Percentiles rank a stretch among this genome's conserved stretches.
Evolutionary conservation across 805 yeast genomes (phyloP).

Genomic region (Suhomyces xylopsoci): DNA sequence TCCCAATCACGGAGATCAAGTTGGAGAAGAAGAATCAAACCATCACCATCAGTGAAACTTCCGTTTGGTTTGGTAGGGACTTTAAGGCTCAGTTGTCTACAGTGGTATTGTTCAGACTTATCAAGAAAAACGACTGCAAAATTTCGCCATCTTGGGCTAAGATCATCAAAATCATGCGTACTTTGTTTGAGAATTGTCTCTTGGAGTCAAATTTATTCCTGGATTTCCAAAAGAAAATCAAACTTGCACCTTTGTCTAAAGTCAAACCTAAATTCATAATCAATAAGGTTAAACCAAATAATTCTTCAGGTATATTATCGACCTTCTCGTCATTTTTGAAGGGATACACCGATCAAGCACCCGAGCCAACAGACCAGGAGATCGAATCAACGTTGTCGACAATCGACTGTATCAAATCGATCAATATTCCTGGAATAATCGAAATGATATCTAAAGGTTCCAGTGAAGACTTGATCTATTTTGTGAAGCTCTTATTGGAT

Average conservation of each 20-base stretch:
- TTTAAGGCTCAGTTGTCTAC: slow-evolving; percentile 89
- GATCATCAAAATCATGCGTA: slow-evolving; percentile 56
- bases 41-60: slow-evolving; percentile 74
- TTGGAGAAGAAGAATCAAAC: slow-evolving; percentile 54
- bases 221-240: slow-evolving; percentile 58
- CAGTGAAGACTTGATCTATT: slow-evolving; percentile 30
- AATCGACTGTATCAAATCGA: slow-evolving; percentile 74
- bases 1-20: slow-evolving; percentile 35
- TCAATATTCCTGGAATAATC: slow-evolving; percentile 57
- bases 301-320: slow-evolving; percentile 77
- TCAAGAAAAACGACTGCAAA: slow-evolving; percentile 53
- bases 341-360: slow-evolving; percentile 79
- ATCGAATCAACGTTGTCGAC: slow-evolving; percentile 82
- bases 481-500: slow-evolving; percentile 25
- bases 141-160: slow-evolving; percentile 60
- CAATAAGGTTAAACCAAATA: slow-evolving; percentile 59
- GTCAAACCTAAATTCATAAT: slow-evolving; percentile 68
- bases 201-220: slow-evolving; percentile 59
- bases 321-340: slow-evolving; percentile 90
- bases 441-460: slow-evolving; percentile 44
- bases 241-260: slow-evolving; percentile 52
- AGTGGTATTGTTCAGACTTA: slow-evolving; percentile 77
- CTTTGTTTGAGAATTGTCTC: slow-evolving; percentile 69
- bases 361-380: slow-evolving; percentile 92
- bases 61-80: slow-evolving; percentile 84